phyloP scores from a whole-genome alignment of 2,329 filamentous ascomycete species.

The Colletotrichum liriopes region DNA sequence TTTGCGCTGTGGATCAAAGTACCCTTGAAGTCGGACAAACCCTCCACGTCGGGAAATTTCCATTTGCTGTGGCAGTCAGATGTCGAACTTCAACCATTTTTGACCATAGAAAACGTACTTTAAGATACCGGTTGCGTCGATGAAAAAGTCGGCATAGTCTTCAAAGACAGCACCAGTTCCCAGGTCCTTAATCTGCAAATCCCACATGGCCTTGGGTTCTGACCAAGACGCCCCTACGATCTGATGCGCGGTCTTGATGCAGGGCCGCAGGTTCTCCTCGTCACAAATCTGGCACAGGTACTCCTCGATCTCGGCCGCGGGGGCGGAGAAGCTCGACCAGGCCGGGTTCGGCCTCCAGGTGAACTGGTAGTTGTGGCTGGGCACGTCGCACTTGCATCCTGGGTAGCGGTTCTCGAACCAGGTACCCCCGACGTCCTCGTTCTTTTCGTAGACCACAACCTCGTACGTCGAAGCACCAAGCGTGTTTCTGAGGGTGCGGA shows the following conservation, averaged over 20 bases:
- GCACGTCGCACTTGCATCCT: conserved; percentile 70
- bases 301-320: conserved; percentile 68
- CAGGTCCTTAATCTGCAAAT: conserved; percentile 57
- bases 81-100: neutral
- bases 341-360: conserved; percentile 72
- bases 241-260: conserved; percentile 61
- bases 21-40: conserved; percentile 63
- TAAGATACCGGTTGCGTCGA: conserved; percentile 67
- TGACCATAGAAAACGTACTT: conserved; percentile 58
- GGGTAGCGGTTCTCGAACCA: conserved; percentile 74
- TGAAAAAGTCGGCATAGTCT: conserved; percentile 64
- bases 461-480: conserved; percentile 58
- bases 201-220: conserved; percentile 60
- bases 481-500: conserved; percentile 61
- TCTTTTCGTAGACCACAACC: conserved; percentile 70
- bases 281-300: conserved; percentile 67
- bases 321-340: conserved; percentile 72
- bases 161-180: conserved; percentile 57
- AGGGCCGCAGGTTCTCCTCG: conserved; percentile 62
- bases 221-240: conserved; percentile 63
- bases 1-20: conserved; percentile 67
- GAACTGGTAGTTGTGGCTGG: conserved; percentile 75
- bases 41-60: conserved; percentile 67
- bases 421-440: conserved; percentile 68
- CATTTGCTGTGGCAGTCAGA: conserved; percentile 58